Evolutionary conservation across 768 basidiomycete genomes (phyloP).

Genomic region (Suillus fuscotomentosus): DNA sequence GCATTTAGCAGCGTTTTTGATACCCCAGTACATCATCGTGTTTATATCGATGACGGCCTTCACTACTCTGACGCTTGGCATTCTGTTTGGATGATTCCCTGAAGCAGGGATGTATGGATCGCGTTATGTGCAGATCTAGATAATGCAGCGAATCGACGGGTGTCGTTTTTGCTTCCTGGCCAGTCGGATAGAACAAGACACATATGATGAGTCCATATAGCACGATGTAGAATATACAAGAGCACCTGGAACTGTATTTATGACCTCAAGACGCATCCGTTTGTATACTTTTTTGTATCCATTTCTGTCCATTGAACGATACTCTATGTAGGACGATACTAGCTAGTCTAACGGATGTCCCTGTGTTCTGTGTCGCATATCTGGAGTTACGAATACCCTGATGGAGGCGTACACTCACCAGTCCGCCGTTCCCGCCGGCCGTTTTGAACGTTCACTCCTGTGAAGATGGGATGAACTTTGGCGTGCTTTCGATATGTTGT

Average conservation of each 20-base stretch:
- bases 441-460: no score
- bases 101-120: background rate
- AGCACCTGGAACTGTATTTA: background rate
- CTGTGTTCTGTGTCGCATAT: no score
- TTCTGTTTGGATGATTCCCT: conserved; percentile 31
- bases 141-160: background rate
- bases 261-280: background rate
- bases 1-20: conserved; percentile 59
- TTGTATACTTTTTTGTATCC: no score
- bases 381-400: background rate
- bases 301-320: no score
- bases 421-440: no score
- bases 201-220: background rate
- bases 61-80: conserved; percentile 35
- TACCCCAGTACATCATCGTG: conserved; percentile 52
- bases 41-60: conserved; percentile 36
- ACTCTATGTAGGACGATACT: no score
- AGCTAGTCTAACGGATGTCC: no score
- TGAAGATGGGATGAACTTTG: no score
- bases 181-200: background rate
- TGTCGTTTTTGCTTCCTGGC: background rate
- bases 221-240: background rate
- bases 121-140: background rate
- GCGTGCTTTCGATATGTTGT: no score
- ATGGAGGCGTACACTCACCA: no score